Conservation (phyloP, 257 asterid genomes). For the Solanum pinnatisectum region DNA sequence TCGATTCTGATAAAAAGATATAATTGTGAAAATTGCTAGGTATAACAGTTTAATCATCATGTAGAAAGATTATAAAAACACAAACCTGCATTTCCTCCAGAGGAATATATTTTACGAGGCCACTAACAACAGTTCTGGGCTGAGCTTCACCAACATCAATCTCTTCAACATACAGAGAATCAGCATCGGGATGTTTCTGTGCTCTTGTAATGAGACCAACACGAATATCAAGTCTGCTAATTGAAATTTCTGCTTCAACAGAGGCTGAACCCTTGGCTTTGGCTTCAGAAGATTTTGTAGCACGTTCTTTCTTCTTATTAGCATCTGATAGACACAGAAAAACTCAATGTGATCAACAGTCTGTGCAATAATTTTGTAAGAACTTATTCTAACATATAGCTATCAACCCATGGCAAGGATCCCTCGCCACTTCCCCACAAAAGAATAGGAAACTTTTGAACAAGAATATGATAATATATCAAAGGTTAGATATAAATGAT, state of each 20-base stretch:
- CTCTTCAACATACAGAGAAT: slow-evolving; percentile 91
- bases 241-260: slow-evolving; percentile 49
- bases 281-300: slow-evolving; percentile 58
- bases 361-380: neutral
- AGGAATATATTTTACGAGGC: slow-evolving; percentile 84
- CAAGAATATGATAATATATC: neutral
- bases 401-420: neutral
- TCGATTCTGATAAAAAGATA: slow-evolving; percentile 50
- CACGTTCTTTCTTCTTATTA: slow-evolving; percentile 45
- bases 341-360: neutral
- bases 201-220: slow-evolving; percentile 82
- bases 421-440: neutral
- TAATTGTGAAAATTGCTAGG: neutral
- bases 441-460: neutral
- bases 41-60: neutral
- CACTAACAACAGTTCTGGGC: slow-evolving; percentile 95
- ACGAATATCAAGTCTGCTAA: slow-evolving; percentile 79
- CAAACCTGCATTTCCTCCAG: slow-evolving; percentile 91
- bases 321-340: slow-evolving; percentile 27
- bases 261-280: slow-evolving; percentile 45
- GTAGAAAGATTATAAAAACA: slow-evolving; percentile 16
- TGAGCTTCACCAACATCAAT: slow-evolving; percentile 90
- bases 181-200: slow-evolving; percentile 92
- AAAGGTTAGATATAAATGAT: neutral
- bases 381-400: neutral